These are phyloP conservation scores for Xylaria curta DNA, from an alignment of 495 filamentous ascomycete genomes.

Conservation along the genomic window DNA sequence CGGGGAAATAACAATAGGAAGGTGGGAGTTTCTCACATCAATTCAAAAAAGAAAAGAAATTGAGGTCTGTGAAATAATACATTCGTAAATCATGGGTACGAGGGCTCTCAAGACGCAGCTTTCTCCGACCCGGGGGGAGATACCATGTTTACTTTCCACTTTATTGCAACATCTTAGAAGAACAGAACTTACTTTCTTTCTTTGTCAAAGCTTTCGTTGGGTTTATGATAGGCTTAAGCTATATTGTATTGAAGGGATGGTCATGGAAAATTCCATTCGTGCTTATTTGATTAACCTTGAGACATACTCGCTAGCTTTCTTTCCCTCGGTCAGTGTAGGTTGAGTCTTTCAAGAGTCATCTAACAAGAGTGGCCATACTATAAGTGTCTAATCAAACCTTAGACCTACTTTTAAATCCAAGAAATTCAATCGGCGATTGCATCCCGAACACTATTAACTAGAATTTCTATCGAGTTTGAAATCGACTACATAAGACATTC, in stretches of 20 bases:
- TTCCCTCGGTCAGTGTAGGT: too few relatives aligned
- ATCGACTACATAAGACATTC: not conserved
- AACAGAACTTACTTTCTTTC: not conserved
- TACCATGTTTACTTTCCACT: too few relatives aligned
- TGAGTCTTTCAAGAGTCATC: not conserved
- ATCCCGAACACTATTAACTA: not conserved
- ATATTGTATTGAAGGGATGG: not conserved
- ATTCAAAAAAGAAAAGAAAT: too few relatives aligned
- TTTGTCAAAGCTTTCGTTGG: not conserved
- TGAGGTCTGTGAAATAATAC: not conserved
- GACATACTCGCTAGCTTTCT: not conserved
- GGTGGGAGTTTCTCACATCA: not conserved
- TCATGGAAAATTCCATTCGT: not conserved
- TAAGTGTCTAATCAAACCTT: not conserved
- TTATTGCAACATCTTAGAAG: not conserved
- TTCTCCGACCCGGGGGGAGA: not conserved
- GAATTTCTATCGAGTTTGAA: not conserved
- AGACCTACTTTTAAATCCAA: too few relatives aligned
- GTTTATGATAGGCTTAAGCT: not conserved
- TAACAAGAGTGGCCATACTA: not conserved
- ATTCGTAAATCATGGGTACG: not conserved
- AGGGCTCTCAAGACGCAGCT: too few relatives aligned
- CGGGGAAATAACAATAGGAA: constrained; percentile 1
- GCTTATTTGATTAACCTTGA: not conserved
- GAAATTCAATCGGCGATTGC: too few relatives aligned